Base-by-base conservation (phyloP, 192 early-diverging fungal species). In the Podila clonocystis region DNA sequence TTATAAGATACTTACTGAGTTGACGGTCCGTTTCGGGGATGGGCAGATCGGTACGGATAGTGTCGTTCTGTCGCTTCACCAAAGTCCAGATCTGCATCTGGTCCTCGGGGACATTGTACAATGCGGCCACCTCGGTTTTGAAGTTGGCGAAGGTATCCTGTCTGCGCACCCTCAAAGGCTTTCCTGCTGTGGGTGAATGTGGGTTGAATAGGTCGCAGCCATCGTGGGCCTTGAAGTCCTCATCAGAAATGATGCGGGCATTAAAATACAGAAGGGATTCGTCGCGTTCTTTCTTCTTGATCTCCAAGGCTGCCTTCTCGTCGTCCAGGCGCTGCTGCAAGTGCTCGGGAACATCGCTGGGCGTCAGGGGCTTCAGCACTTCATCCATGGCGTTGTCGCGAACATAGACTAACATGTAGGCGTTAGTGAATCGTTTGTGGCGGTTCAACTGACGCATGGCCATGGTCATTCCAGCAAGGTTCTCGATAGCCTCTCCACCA, bases 381-480 rank as follows among this genome's bases (percentile, higher is more conserved):
- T 89, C 70, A 36, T 93, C 92, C 65, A 91, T 82, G 74, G 93
- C 86, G 13, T 85, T 72, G 82, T 95, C 91, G 61, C 97, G 93
- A 59, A 99, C 91, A 68, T 99, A 99, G 30, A 98, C 97, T 78
- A 99, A 86, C 97, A 99, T 98, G 88, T 99, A 99, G 6, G 98
- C 98, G 73, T 98, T 99, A 8, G 95, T 96, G 75, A 94, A 97
- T 29, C 95, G 92, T 74, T 95, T 97, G 57, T 80, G 77, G 31
- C 77, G 70, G 64, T 72, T 72, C 66, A 85, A 61, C 29, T 75
- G 73, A 26, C 90, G 87, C 67, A 84, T 83, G 17, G 86, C 87
- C 9, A 84, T 73, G 20, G 74, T 80, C 65, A 76, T 72, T 19
- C 61, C 52, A 1, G 76, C 58, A 33, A 74, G 69, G 20, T 83